Evolutionary conservation across 2,329 filamentous ascomycete genomes (phyloP).

Genomic region (Monilinia aucupariae): DNA sequence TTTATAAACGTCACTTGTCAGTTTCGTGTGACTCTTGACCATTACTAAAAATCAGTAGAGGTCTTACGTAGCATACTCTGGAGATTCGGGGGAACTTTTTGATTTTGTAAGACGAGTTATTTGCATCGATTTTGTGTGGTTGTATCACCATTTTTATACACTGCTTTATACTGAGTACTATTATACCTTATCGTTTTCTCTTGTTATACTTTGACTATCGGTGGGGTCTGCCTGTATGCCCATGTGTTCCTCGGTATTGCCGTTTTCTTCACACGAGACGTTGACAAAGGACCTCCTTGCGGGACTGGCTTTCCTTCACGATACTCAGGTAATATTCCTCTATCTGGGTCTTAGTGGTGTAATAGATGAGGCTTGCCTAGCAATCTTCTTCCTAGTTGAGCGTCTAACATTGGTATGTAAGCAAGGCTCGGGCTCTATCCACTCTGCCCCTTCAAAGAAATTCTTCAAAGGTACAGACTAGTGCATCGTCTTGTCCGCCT

Average conservation of each 20-base stretch:
- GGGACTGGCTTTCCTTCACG: not conserved
- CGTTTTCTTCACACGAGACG: not conserved
- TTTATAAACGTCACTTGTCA: not conserved
- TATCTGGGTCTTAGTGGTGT: not conserved
- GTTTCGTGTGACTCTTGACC: not conserved
- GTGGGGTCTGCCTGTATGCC: not conserved
- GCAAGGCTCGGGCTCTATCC: not conserved
- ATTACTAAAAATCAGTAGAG: not conserved
- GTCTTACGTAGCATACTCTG: not conserved
- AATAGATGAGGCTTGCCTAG: not conserved
- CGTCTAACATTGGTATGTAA: not conserved
- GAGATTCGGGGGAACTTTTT: not conserved
- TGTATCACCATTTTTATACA: constrained; percentile 9
- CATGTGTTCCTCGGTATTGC: not conserved
- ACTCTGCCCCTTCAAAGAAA: not conserved
- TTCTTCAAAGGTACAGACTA: not conserved
- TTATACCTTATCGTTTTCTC: constrained; percentile 1
- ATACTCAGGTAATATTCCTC: not conserved
- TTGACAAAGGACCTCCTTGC: not conserved
- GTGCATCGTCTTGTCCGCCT: not conserved
- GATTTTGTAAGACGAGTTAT: not conserved
- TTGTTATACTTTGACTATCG: not conserved
- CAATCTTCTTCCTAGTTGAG: not conserved
- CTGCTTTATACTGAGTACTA: not conserved
- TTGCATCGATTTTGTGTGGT: not conserved